Evolutionary conservation across 2,329 filamentous ascomycete genomes (phyloP), one percentile per base, ranked within the genome.

Genomic region (Ophiostoma montium): DNA sequence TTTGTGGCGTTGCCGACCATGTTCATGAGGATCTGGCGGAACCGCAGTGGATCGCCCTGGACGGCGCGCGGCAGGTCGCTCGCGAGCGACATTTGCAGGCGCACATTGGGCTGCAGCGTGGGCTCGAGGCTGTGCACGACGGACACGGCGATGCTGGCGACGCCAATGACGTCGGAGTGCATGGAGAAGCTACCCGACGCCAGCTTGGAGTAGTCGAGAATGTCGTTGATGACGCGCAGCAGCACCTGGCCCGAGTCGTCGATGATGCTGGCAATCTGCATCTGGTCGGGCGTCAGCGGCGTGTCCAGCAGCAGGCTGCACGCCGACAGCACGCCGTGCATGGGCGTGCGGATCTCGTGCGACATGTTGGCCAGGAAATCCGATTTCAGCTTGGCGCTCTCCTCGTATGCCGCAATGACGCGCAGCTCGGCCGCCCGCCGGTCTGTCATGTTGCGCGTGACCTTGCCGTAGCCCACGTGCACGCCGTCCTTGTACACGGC

Each of bases 151-250:
- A 70, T 65, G 44, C 63, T 63, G 21, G 62, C 51, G 38, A 80
- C 62, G 54, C 69, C 66, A 50, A 80, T 62, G 31, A 72, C 62
- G 55, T 76, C 74, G 13, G 72, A 60, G 44, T 67, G 72, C 48
- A 81, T 67, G 2, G 74, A 73, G 52, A 81, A 77, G 33, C 67
- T 70, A n/a, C 75, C 75, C 0, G 75, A 75, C 0, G 73, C 70
- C 6, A 80, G 65, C 55, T 80, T 81, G 10, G 77, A 80, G 57
- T 78, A 81, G 61, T 82, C 78, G n/a, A 82, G 67, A 42, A 82
- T 78, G 52, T 80, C 75, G 56, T 82, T 80, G 59, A 82, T 80
- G 45, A 81, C 70, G 53, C 75, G 72, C 16, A 81, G 62, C 19
- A 81, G 64, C 2, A 79, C 66, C 18, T 72, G 68, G 2, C 74